Base-by-base conservation (phyloP, 441 rosid genomes). In the Gossypium lobatum region DNA sequence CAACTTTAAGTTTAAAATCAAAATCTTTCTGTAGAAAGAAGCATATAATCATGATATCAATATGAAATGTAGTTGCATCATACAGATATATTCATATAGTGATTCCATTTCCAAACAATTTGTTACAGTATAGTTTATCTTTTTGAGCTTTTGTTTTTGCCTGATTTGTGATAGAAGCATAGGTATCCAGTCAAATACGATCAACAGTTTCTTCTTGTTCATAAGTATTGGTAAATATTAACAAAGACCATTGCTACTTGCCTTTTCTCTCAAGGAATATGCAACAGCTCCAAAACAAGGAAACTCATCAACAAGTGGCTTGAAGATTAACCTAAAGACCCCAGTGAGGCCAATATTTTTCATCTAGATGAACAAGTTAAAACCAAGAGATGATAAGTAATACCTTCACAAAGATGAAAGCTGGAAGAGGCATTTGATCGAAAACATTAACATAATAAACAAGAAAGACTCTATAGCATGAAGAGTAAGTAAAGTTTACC, bases 251-350 rank as follows among this genome's bases (percentile, higher is more conserved):
- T 13, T 25, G 39, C 46, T 39, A 45, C 31, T 39, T 61, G 89
- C 99, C 93, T 91, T 93, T 68, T 92, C 91, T 73, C 88, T 83
- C 71, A 90, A 76, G 52, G 98, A 96, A 85, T 85, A 92, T 25
- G 81, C 84, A 73, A 96, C 86, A 76, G 98, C 99, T 50, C 97
- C 98, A 73, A 96, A 93, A 72, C 99, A 88, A 73, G 99, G 99
- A 69, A 95, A 83, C 60, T 87, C 93, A 71, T 83, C 83, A 67
- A 86, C 94, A 39, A 92, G 87, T 8, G 97, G 99, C 77, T 86
- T 91, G 80, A 95, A 93, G 64, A 93, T 92, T 85, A 93, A 77
- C 91, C 97, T 88, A 83, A 96, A 93, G 77, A 92, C 88, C 77
- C 99, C 97, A 3, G 97, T 89, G 83, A 96, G 92, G 78, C 91